Evolutionary conservation across 495 filamentous ascomycete species (phyloP), one percentile per base, ranked within the genome.

Genomic region (Clavariopsis aquatica): DNA sequence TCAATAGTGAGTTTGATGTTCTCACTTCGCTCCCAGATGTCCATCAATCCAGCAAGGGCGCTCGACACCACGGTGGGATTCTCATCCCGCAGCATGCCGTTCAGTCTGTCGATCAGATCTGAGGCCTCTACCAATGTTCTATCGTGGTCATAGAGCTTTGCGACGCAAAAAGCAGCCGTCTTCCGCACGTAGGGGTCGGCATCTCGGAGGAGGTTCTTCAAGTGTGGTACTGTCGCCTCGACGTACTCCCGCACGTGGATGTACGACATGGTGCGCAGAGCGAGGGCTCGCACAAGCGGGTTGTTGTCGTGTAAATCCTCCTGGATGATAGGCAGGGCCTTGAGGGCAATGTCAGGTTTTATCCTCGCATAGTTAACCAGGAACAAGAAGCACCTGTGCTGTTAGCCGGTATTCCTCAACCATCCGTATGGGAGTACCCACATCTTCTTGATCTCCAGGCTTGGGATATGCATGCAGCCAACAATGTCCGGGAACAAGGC

Each of bases 391-490:
- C 94, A 97, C 93, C 93, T 97, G 67, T 20, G 7, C 28, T 19
- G 46, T 53, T 22, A 65, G 53, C 51, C 43, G 22, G 46, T 17
- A 29, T 22, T 12, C 47, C 34, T 47, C 38, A 22, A 5, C 47
- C 24, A 5, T 34, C 2, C 47, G 47, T 8, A 9, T 24, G 20
- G 31, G 2, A 2, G 45, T 52, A 60, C 89, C 65, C 80, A 96
- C 94, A 99, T 99, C 82, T 99, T 99, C 84, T 99, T 99, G 78
- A 99, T 97, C 80, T 99, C 94, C 74, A 98, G 78, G 68, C 88
- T 93, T 47, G 88, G 88, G 58, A 98, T 89, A 60, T 88, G 85
- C 94, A 99, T 99, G 80, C 92, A 96, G 53, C 80, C 86, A 69
- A 98, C 87, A 38, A 99, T 87, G 75, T 99, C 94, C 24, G 95